These are phyloP conservation scores for Botrytis galanthina DNA, from an alignment of 2,329 filamentous ascomycete genomes.

Conservation along the genomic window DNA sequence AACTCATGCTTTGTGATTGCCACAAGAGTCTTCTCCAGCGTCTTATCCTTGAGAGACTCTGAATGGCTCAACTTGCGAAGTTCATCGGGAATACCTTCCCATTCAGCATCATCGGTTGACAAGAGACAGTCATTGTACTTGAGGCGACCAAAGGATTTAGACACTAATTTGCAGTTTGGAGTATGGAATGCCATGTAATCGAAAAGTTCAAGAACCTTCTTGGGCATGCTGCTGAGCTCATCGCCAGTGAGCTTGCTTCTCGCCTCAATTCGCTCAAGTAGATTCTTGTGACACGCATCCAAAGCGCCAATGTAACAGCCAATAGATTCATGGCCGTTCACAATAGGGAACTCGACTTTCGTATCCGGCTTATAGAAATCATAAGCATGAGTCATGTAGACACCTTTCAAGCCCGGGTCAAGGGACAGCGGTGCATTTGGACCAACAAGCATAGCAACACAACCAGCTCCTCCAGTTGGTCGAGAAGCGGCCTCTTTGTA, in stretches of 20 bases:
- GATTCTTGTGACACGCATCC: conserved; percentile 4
- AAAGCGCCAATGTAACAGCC: conserved; percentile 5
- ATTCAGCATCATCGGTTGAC: not conserved
- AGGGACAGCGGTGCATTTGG: conserved; percentile 1
- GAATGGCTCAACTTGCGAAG: not conserved
- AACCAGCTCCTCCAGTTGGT: conserved; percentile 9
- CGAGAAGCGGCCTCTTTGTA: conserved; percentile 9
- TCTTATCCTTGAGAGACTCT: not conserved
- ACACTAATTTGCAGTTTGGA: conserved; percentile 6
- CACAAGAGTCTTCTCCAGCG: not conserved
- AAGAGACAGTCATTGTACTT: not conserved
- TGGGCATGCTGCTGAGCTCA: no score
- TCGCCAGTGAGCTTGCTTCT: not conserved
- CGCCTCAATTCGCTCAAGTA: not conserved
- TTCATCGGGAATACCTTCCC: not conserved
- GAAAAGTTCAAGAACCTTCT: not conserved
- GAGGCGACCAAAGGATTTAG: conserved; percentile 1
- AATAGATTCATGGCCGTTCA: conserved; percentile 11
- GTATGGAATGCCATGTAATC: conserved; percentile 13
- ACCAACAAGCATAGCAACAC: conserved; percentile 13
- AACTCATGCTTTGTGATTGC: not conserved
- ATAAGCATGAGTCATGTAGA: conserved; percentile 11
- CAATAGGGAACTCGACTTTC: conserved; percentile 4
- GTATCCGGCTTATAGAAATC: conserved; percentile 18
- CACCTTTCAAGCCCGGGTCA: not conserved